Evolutionary conservation across 495 filamentous ascomycete species (phyloP).

Genomic region (Trichoderma parareesei): DNA sequence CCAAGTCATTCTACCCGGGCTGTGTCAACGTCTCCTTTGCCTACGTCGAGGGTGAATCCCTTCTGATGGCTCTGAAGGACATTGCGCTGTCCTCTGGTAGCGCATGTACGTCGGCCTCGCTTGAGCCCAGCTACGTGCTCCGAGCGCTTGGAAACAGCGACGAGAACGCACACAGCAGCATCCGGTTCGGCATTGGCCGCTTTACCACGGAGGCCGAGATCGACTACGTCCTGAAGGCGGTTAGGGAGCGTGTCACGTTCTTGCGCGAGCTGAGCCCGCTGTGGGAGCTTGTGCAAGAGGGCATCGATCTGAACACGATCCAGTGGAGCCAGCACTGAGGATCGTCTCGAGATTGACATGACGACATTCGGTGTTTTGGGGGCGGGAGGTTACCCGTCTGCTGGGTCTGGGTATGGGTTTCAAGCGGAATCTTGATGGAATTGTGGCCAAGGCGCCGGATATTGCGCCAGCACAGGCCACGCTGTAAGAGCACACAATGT

Average conservation of each 20-base stretch:
- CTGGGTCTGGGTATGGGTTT: background rate
- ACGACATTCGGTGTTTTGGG: background rate
- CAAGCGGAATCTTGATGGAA: background rate
- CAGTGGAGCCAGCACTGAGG: constrained; percentile 90
- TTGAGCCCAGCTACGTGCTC: constrained; percentile 94
- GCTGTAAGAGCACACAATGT: background rate
- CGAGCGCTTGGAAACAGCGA: constrained; percentile 91
- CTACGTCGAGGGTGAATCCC: constrained; percentile 94
- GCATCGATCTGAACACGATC: constrained; percentile 89
- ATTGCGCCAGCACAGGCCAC: background rate
- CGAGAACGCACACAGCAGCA: constrained; percentile 95
- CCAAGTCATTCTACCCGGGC: constrained; percentile 77
- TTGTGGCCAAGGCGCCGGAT: background rate
- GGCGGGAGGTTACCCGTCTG: background rate
- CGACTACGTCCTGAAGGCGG: constrained; percentile 95
- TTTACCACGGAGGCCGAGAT: constrained; percentile 95
- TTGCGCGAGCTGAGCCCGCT: constrained; percentile 90
- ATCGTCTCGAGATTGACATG: background rate
- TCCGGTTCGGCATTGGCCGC: constrained; percentile 92
- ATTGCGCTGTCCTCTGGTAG: constrained; percentile 95
- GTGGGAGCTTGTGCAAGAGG: constrained; percentile 98
- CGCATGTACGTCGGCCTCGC: constrained; percentile 91
- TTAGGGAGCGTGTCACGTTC: constrained; percentile 80
- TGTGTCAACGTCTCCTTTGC: constrained; percentile 98
- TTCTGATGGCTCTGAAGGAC: constrained; percentile 97